Evolutionary conservation across 1,284 basidiomycete genomes (phyloP), one percentile per base, ranked within the genome.

Genomic region (Fomes fomentarius): DNA sequence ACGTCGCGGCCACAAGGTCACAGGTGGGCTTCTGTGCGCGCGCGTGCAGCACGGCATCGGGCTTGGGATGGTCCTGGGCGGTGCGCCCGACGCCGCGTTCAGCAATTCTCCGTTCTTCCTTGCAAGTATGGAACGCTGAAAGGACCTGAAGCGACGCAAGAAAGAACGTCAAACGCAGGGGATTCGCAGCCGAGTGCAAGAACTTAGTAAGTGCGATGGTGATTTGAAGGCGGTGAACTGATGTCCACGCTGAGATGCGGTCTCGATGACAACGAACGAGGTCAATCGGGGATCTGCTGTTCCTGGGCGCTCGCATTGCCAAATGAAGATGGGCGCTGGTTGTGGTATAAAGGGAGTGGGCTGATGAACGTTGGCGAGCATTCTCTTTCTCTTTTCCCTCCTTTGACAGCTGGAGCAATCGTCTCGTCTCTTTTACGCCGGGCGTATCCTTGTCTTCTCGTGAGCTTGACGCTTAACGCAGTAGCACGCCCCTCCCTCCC

Each of bases 381-480:
- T 45, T 45, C 46, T 24, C n/a, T 34, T 35, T 41, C 38, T 49
- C 28, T 15, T n/a, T 24, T 33, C 19, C 33, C 28, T 19, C 38
- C 39, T 17, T 31, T 31, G 24, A 37, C 49, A 50, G 49, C 41
- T 50, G 48, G 48, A 34, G 17, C 40, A 31, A 37, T 22, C 45
- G 47, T 41, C 48, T 35, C 33, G 40, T 50, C 49, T 43, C 49
- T 30, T 38, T 17, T 44, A 43, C 40, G 49, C 49, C 21, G 49
- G 33, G 49, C 50, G 33, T 50, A 41, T 28, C 33, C 48, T 35
- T 50, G 41, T 33, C 26, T 37, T 26, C 26, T 49, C 47, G 38
- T 37, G 37, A 49, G 47, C 47, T 49, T 49, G 45, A 47, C 45
- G 45, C 45, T 47, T 43, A 17, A 12, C 21, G 38, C 38, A 40